These are phyloP conservation scores for Mayamaea pseudoterrestris DNA, from an alignment of 108 stramenopile species.

Conservation along the genomic window DNA sequence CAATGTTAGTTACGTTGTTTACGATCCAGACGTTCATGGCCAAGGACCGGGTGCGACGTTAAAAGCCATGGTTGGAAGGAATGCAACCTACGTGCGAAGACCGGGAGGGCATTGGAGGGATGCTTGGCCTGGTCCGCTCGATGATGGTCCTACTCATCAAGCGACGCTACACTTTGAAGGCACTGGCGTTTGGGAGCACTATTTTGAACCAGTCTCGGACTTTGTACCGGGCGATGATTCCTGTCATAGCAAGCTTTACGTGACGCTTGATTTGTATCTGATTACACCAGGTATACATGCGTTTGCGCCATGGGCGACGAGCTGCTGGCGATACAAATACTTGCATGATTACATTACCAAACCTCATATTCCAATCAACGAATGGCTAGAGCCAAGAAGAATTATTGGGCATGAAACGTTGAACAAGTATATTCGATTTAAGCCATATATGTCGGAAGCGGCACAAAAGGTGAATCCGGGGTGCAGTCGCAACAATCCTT, in stretches of 20 bases:
- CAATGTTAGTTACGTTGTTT: conserved; percentile 23
- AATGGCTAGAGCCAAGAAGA: conserved; percentile 33
- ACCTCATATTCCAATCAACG: conserved; percentile 27
- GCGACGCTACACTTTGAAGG: conserved; percentile 17
- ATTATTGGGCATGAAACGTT: conserved; percentile 18
- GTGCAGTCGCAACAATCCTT: conserved; percentile 20
- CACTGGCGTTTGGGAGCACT: conserved; percentile 40
- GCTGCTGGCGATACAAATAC: conserved; percentile 38
- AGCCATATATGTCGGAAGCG: conserved; percentile 15
- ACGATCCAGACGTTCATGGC: conserved; percentile 20
- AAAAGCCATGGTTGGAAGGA: conserved; percentile 10
- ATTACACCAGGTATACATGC: conserved; percentile 40
- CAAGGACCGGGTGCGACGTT: conserved; percentile 9
- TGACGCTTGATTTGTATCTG: conserved; percentile 23
- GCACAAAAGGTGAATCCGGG: conserved; percentile 25
- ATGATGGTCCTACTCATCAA: background rate
- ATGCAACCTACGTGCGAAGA: conserved; percentile 15
- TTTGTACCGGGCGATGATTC: conserved; percentile 39
- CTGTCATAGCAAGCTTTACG: conserved; percentile 20
- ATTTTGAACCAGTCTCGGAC: conserved; percentile 49
- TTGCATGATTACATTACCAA: conserved; percentile 34
- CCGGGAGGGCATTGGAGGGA: conserved; percentile 22
- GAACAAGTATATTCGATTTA: conserved; percentile 22
- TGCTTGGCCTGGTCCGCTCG: conserved; percentile 13
- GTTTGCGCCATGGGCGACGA: conserved; percentile 33